Evolutionary conservation across 441 rosid species (phyloP), one percentile per base, ranked within the genome.

Genomic region (Euphorbia corollata): DNA sequence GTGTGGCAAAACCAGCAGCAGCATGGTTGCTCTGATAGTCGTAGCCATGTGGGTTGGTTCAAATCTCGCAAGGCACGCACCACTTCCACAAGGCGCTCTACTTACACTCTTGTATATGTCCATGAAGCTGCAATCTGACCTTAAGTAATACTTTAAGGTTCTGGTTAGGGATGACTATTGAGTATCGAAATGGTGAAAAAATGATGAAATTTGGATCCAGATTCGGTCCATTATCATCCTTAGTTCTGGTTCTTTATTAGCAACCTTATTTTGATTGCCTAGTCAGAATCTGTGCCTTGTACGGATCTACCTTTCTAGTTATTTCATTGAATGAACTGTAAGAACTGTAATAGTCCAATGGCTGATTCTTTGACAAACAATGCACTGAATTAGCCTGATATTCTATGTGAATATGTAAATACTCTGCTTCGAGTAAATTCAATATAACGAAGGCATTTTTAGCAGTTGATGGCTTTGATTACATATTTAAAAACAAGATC

Each of bases 1-100:
- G 7, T 88, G 89, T 10, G 98, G 96, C 8, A 92, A 93, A 85
- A 84, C 82, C 68, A 93, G 95, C 81, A 88, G 97, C 80, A 81
- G 90, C 19, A 32, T 79, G 6, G 90, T 88, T 63, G 85, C 74
- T 74, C 78, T 86, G 61, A 77, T 80, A 62, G 83, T 78, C 12
- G 80, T 86, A 12, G 97, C 95, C 2, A 77, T 82, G 88, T 89
- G 97, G 97, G 78, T 90, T 18, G 91, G 87, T 24, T 83, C 92
- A 18, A 81, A 78, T 82, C 80, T 92, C 59, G 97, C 96, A 5
- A 86, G 91, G 74, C 78, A 65, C 78, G 96, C 86, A 36, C 97
- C 90, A 18, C 82, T 90, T 66, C 96, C 95, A 0, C 94, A 87
- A 48, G 93, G 97, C 38, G 97, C 95, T 61, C 86, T 93, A 24